Evolutionary conservation across 768 basidiomycete species (phyloP), one percentile per base, ranked within the genome.

Genomic region (Mycena haematopus): DNA sequence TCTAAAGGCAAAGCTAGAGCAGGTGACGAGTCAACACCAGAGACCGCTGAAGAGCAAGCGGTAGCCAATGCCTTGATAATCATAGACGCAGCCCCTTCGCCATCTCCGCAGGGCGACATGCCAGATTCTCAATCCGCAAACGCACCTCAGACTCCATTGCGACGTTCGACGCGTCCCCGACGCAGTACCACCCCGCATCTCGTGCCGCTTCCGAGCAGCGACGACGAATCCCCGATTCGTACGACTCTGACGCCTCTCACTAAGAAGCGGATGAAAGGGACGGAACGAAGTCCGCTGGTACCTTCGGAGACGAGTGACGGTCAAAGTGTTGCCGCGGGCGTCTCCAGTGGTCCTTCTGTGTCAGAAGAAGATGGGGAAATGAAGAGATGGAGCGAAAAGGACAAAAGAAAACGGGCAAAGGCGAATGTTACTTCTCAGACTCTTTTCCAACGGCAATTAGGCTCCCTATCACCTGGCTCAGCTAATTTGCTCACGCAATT

Each of bases 401-500:
- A 24, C 19, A 54, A 67, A 35, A 55, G 67, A 68, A 54, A 68
- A 63, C 47, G 66, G 71, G 60, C 58, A 62, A 62, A 61, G 73
- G 19, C 65, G 64, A 55, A 67, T 69, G 59, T 45, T 49, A 25
- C 62, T 66, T 52, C 50, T 60, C 24, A 35, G 4, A 44, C 49
- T 13, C 44, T 67, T 65, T 70, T 68, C 27, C 71, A 74, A 47
- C 77, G 82, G 60, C 82, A 82, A 70, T 72, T 86, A 27, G 79
- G 81, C 17, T 86, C 86, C 21, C 72, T 89, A 40, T 89, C 88
- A n/a, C 87, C 88, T 2, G 76, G 79, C 15, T 89, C 90, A 45
- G 75, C 75, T 40, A 72, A 70, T 55, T 66, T 81, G 40, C 77
- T 84, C 33, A 71, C 72, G n/a, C 76, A 76, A 58, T 67, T 82